Conservation (phyloP, 768 basidiomycete species). For the Pleurotus platypus region DNA sequence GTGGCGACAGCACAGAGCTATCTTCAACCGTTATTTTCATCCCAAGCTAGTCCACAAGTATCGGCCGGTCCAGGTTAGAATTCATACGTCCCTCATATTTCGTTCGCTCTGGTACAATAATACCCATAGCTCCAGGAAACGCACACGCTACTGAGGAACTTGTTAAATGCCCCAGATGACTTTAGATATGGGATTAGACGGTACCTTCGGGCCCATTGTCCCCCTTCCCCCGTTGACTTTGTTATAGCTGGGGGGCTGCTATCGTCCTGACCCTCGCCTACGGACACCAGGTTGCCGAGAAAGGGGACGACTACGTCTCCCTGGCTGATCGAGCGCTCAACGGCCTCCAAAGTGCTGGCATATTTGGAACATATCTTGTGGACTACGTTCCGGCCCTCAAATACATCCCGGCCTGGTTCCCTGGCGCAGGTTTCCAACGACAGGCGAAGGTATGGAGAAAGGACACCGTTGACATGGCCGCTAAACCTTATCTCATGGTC, state of each 20-base stretch:
- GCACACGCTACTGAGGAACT: conserved; percentile 31
- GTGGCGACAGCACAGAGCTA: conserved; percentile 32
- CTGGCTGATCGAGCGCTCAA: conserved; percentile 36
- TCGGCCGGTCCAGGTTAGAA: conserved; percentile 20
- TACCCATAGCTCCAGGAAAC: conserved; percentile 24
- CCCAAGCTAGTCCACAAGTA: conserved; percentile 19
- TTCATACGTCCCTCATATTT: conserved; percentile 12
- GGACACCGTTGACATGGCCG: conserved; percentile 29
- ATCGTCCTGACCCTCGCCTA: conserved; percentile 40
- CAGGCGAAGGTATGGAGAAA: conserved; percentile 33
- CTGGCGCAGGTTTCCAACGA: conserved; percentile 36
- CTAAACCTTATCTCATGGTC: conserved; percentile 35
- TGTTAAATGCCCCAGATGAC: conserved; percentile 31
- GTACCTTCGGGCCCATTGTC: conserved; percentile 10
- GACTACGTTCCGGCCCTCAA: conserved; percentile 29
- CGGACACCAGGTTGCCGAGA: conserved; percentile 29
- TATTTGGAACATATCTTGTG: conserved; percentile 42
- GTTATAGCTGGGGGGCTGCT: conserved; percentile 28
- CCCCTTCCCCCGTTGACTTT: background rate
- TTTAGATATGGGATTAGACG: conserved; percentile 34
- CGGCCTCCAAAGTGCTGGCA: conserved; percentile 30
- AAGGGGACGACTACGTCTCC: conserved; percentile 35
- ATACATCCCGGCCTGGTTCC: conserved; percentile 38
- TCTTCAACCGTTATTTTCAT: conserved; percentile 36
- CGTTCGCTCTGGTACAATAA: conserved; percentile 18